phyloP scores from a whole-genome alignment of 2,329 filamentous ascomycete species.

The Pseudopyricularia cyperi region DNA sequence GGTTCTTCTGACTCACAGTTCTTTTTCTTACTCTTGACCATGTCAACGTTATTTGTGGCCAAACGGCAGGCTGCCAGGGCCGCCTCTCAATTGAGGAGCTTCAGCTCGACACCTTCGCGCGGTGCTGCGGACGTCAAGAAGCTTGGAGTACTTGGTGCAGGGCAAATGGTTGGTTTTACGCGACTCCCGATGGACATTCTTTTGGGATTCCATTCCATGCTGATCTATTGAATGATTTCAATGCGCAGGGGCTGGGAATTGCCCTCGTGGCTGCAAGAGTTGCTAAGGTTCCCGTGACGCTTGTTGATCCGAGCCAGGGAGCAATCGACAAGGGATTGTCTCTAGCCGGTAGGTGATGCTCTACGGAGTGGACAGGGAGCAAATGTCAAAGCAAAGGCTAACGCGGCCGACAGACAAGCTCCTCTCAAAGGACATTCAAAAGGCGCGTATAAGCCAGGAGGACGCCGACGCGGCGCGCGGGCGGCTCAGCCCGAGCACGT shows the following conservation, averaged over 20 bases:
- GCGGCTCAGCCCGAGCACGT: conserved; percentile 56
- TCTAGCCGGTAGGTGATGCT: conserved; percentile 56
- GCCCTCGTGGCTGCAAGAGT: conserved; percentile 83
- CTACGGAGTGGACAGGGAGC: background rate
- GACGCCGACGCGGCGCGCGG: conserved; percentile 62
- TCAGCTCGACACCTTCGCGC: conserved; percentile 54
- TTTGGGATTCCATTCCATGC: no score
- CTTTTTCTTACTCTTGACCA: background rate
- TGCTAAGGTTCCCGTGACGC: conserved; percentile 69
- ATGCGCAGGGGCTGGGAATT: conserved; percentile 73
- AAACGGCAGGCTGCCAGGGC: conserved; percentile 14
- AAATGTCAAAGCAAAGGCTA: background rate
- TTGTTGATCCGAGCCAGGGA: conserved; percentile 74
- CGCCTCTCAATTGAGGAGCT: conserved; percentile 37
- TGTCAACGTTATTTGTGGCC: conserved; percentile 8
- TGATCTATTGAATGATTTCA: background rate
- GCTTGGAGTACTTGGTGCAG: conserved; percentile 84
- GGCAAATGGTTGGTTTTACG: conserved; percentile 66
- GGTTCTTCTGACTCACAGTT: background rate
- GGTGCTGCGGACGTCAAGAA: conserved; percentile 65
- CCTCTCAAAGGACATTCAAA: conserved; percentile 81
- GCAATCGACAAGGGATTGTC: conserved; percentile 80
- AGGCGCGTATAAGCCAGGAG: conserved; percentile 71
- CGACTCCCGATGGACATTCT: no score
- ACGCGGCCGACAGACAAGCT: conserved; percentile 60